Percentiles rank a stretch among this genome's conserved stretches.
These are phyloP conservation scores for Mariannaea elegans DNA, from an alignment of 2,329 filamentous ascomycete genomes.

Conservation along the genomic window DNA sequence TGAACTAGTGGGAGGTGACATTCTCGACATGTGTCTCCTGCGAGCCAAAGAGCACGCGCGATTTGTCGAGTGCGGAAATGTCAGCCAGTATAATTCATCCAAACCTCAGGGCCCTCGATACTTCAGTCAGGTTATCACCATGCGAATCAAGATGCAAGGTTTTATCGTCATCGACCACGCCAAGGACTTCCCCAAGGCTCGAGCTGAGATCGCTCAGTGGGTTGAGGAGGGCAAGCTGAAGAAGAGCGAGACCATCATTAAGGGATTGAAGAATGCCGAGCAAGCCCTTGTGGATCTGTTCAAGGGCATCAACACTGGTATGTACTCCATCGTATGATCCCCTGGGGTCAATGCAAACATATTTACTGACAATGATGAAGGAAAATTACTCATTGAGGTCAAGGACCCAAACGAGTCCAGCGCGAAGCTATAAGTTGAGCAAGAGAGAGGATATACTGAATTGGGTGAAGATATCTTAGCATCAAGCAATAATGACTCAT, in stretches of 20 bases:
- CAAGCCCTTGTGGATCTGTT: constrained; percentile 72
- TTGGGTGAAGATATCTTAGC: background rate
- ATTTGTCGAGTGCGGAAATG: constrained; percentile 77
- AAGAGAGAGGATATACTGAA: background rate
- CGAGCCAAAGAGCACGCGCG: constrained; percentile 70
- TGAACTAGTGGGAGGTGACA: constrained; percentile 69
- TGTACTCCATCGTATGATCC: too few species aligned
- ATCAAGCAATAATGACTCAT: background rate
- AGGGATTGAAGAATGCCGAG: constrained; percentile 71
- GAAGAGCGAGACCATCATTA: constrained; percentile 75
- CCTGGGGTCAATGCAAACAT: background rate
- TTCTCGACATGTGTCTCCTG: constrained; percentile 71
- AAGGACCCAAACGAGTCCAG: constrained; percentile 43
- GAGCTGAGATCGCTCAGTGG: constrained; percentile 73
- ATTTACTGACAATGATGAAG: constrained; percentile 1
- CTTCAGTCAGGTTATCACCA: constrained; percentile 61
- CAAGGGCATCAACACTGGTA: constrained; percentile 72
- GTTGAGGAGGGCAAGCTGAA: constrained; percentile 76
- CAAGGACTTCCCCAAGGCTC: constrained; percentile 65
- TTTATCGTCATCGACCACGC: constrained; percentile 79
- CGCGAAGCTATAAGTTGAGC: constrained; percentile 38
- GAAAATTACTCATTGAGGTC: constrained; percentile 56
- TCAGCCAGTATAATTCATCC: constrained; percentile 73
- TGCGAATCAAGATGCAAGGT: constrained; percentile 71
- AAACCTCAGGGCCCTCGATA: constrained; percentile 65